Conservation (phyloP, 2,329 filamentous ascomycete genomes). For the Scortechinia acanthostroma region DNA sequence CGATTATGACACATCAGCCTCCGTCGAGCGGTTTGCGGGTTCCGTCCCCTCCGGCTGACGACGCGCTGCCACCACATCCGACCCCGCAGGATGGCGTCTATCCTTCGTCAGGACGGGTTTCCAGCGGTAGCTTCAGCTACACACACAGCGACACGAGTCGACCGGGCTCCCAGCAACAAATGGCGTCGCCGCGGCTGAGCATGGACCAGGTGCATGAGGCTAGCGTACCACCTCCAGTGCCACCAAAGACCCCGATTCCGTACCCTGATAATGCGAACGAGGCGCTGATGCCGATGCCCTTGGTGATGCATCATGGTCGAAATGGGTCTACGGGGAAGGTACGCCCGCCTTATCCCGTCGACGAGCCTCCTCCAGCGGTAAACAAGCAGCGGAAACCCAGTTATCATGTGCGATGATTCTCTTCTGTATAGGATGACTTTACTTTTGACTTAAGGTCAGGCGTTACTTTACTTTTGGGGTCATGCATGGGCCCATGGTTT, state of each 20-base stretch:
- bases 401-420: slow-evolving; percentile 25
- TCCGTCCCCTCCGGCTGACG: not conserved
- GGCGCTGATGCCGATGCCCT: slow-evolving; percentile 24
- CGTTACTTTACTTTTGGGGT: not conserved
- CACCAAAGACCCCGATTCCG: not conserved
- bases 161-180: not conserved
- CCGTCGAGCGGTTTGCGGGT: not conserved
- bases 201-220: not conserved
- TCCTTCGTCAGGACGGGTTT: not conserved
- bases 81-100: not conserved
- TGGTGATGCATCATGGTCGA: not conserved
- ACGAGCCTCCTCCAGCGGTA: slow-evolving; percentile 75
- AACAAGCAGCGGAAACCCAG: slow-evolving; percentile 83
- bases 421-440: not conserved
- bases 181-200: not conserved
- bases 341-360: slow-evolving; percentile 70
- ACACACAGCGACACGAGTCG: not conserved
- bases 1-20: not conserved
- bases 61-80: not conserved
- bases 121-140: not conserved
- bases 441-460: not conserved
- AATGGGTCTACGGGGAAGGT: not conserved
- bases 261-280: slow-evolving; percentile 28
- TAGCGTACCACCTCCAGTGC: not conserved
- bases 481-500: too few relatives aligned